phyloP scores from a whole-genome alignment of 2,329 filamentous ascomycete species.

The Grosmannia serpens region DNA sequence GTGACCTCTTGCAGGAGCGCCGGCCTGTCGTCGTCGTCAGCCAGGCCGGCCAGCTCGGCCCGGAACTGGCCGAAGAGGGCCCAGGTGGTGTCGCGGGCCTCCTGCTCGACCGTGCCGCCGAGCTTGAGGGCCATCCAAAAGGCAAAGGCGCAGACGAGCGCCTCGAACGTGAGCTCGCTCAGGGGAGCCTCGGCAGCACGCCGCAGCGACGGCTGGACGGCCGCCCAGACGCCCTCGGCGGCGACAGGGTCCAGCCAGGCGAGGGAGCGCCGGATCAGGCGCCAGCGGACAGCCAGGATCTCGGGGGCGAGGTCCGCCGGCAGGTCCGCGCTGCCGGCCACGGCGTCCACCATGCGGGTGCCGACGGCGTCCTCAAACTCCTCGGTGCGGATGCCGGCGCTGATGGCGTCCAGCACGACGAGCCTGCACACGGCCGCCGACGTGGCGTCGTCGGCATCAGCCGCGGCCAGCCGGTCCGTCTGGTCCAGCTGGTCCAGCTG shows the following conservation, averaged over 20 bases:
- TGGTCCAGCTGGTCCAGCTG: slow-evolving; percentile 28
- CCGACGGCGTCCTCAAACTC: slow-evolving; percentile 30
- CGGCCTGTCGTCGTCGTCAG: background rate
- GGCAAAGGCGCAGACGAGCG: slow-evolving; percentile 19
- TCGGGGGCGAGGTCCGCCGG: background rate
- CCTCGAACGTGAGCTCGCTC: slow-evolving; percentile 17
- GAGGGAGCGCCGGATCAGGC: slow-evolving; percentile 17
- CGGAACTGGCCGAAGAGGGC: slow-evolving; percentile 17
- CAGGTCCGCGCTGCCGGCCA: slow-evolving; percentile 7
- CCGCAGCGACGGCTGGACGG: slow-evolving; percentile 1
- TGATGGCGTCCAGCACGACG: slow-evolving; percentile 31
- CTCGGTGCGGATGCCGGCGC: slow-evolving; percentile 28
- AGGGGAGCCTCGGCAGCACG: slow-evolving; percentile 12
- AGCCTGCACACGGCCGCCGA: slow-evolving; percentile 19
- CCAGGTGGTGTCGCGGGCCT: slow-evolving; percentile 16
- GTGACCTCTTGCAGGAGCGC: background rate
- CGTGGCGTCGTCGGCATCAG: slow-evolving; percentile 7
- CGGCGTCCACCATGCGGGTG: slow-evolving; percentile 25
- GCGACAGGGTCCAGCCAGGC: slow-evolving; percentile 16
- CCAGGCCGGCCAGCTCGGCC: slow-evolving; percentile 6
- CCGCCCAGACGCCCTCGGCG: slow-evolving; percentile 15
- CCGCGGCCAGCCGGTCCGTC: slow-evolving; percentile 29
- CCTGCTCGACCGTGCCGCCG: slow-evolving; percentile 13
- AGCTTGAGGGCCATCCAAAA: slow-evolving; percentile 19
- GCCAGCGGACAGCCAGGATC: slow-evolving; percentile 11